Conservation (phyloP, 257 asterid genomes). For the Verbascum thapsus region DNA sequence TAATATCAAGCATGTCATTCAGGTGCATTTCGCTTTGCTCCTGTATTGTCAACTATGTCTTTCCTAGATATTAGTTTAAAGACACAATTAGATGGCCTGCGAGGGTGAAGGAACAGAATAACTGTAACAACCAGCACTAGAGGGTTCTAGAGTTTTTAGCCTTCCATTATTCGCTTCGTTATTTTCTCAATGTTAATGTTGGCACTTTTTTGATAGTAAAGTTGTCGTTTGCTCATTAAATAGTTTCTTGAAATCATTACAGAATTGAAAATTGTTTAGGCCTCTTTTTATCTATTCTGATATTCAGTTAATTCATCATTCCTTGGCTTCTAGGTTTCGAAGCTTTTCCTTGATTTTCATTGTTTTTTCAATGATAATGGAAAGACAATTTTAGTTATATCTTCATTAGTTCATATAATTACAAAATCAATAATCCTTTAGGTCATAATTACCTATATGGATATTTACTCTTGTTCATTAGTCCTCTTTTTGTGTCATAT, state of each 20-base stretch:
- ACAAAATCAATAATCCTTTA: background rate
- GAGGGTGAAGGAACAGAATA: background rate
- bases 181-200: too few species aligned
- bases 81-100: conserved; percentile 21
- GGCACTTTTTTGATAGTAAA: too few species aligned
- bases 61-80: conserved; percentile 8
- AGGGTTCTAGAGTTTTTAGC: background rate
- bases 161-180: background rate
- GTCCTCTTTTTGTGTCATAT: background rate
- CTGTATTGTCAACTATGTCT: conserved; percentile 8
- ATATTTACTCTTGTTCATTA: background rate
- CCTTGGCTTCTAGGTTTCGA: too few species aligned
- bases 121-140: background rate
- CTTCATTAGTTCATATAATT: background rate
- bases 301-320: too few species aligned
- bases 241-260: too few species aligned
- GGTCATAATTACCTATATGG: background rate
- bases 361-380: background rate
- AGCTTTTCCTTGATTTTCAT: too few species aligned
- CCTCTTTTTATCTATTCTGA: too few species aligned
- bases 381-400: background rate
- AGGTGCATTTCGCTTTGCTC: background rate
- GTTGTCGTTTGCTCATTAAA: too few species aligned
- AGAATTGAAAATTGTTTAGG: too few species aligned
- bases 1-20: background rate